Evolutionary conservation across 192 early-diverging fungal species (phyloP), one percentile per base, ranked within the genome.

Genomic region (Chytriomyces hyalinus): DNA sequence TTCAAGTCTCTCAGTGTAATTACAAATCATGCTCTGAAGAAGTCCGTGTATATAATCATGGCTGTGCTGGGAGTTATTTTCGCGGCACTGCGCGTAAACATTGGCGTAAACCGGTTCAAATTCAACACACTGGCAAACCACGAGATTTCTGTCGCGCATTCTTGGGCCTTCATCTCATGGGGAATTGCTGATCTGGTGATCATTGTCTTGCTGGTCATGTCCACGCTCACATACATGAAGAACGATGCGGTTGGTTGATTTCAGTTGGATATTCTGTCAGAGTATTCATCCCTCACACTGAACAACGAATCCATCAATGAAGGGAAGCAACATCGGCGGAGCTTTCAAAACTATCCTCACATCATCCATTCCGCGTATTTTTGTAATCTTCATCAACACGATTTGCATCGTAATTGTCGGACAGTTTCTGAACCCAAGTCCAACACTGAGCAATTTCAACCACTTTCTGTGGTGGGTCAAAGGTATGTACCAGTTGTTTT

Each of bases 101-200:
- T 82, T 77, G 80, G 80, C 5, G 26, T 24, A 8, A 28, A 78
- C 5, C 15, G 80, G 10, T 44, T 59, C 5, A 51, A 46, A 10
- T 6, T 53, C 22, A 77, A 75, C 57, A 45, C 66, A 1, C 65
- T 75, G 15, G 61, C 20, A 9, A 53, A 82, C 61, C 15, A 20
- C 43, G 64, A 7, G 15, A 82, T 82, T 65, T 57, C 9, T 10
- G 22, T 60, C 43, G 80, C 80, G 47, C 80, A 82, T 46, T 46
- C 79, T 11, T 82, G 51, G 26, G 80, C 80, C 4, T 82, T 82
- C 26, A 20, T 82, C 2, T 47, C 61, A n/a, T 82, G 80, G 80
- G 80, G 80, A 11, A 26, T 82, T 8, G 80, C 80, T 1, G 80
- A 82, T 45, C 20, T 79, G 36, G 17, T 82, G 4, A 61, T 82